Evolutionary conservation across 1,284 basidiomycete species (phyloP).

Genomic region (Sanghuangporus sanghuang): DNA sequence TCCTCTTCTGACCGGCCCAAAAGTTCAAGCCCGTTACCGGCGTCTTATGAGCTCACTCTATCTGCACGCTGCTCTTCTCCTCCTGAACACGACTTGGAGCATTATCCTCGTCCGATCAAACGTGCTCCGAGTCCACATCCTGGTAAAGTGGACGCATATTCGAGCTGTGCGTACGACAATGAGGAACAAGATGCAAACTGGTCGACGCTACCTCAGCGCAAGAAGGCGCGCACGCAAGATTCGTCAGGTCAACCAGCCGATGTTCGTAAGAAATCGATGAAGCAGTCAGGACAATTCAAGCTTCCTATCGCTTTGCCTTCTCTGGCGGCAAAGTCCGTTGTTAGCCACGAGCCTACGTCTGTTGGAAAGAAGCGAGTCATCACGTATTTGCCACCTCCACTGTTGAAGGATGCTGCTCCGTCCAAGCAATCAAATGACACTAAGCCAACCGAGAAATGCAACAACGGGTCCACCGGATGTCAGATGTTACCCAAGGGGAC

Average conservation of each 20-base stretch:
- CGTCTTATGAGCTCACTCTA: not conserved
- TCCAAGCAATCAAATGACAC: too few relatives aligned
- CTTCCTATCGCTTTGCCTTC: constrained; percentile 27
- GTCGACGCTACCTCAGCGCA: constrained; percentile 38
- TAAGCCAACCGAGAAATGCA: not conserved
- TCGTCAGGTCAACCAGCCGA: not conserved
- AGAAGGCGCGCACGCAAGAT: constrained; percentile 26
- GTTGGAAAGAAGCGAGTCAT: constrained; percentile 31
- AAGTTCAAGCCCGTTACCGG: too few relatives aligned
- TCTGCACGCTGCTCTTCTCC: not conserved
- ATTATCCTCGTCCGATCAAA: not conserved
- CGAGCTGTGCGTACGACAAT: constrained; percentile 23
- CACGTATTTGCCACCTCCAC: constrained; percentile 45
- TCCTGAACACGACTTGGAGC: not conserved
- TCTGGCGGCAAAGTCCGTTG: constrained; percentile 2
- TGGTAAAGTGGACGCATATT: constrained; percentile 34
- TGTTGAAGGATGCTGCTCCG: constrained; percentile 25
- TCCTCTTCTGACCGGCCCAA: not conserved
- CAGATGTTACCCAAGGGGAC: not conserved
- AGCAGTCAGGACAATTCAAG: constrained; percentile 32
- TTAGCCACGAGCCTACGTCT: not conserved
- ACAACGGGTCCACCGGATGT: not conserved
- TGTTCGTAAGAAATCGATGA: constrained; percentile 17
- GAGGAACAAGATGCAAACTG: constrained; percentile 42
- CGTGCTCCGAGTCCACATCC: constrained; percentile 37